Conservation (phyloP, 441 rosid species). For the Brassica balearica region DNA sequence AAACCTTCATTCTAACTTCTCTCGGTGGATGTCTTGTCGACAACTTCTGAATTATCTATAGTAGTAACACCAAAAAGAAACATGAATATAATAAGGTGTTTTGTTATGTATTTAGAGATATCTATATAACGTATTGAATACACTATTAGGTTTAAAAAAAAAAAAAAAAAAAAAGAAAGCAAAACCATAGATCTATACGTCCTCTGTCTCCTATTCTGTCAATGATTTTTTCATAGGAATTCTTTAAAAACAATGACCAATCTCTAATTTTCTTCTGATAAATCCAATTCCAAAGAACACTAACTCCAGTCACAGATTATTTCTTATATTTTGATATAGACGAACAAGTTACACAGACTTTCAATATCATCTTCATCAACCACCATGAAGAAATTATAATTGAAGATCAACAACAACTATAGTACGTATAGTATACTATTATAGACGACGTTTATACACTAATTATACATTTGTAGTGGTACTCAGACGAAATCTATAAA, state of each 20-base stretch:
- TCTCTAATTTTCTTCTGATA: background rate
- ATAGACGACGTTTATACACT: conserved; percentile 15
- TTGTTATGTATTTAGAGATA: background rate
- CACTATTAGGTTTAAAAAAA: background rate
- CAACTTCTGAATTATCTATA: conserved; percentile 80
- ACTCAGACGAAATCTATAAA: background rate
- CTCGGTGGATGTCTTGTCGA: conserved; percentile 75
- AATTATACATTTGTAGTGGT: conserved; percentile 20
- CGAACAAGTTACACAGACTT: conserved; percentile 27
- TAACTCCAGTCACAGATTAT: background rate
- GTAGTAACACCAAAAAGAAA: conserved; percentile 17
- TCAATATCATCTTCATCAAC: conserved; percentile 34
- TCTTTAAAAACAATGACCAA: background rate
- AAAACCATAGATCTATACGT: background rate
- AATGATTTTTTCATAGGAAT: background rate
- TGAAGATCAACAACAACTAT: conserved; percentile 15
- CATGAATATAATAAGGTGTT: conserved; percentile 12
- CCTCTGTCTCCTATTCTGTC: background rate
- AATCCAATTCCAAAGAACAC: background rate
- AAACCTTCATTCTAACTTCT: conserved; percentile 65
- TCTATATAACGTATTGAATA: conserved; percentile 16
- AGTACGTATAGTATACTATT: background rate
- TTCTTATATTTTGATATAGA: background rate
- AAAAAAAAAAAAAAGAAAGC: background rate
- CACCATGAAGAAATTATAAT: conserved; percentile 30